Conservation (phyloP, 495 filamentous ascomycete genomes). For the Neohortaea acidophila region DNA sequence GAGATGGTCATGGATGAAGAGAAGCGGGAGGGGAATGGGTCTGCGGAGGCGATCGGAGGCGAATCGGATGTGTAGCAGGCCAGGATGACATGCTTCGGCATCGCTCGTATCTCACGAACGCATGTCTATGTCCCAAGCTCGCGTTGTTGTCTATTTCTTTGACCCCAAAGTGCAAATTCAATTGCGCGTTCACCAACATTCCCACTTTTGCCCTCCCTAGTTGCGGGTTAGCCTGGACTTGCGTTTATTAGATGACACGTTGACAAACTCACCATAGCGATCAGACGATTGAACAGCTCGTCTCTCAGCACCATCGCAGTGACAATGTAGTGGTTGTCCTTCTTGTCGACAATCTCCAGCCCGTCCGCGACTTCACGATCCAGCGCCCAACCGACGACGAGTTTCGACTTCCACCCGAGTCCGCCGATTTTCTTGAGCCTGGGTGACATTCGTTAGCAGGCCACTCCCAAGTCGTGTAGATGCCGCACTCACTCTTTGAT, state of each 20-base stretch:
- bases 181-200: conserved; percentile 49
- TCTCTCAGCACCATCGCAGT: conserved; percentile 63
- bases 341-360: conserved; percentile 46
- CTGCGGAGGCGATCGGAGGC: not conserved
- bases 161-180: no score
- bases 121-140: no score
- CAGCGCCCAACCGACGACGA: conserved; percentile 69
- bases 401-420: conserved; percentile 76
- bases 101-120: no score
- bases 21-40: not conserved
- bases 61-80: no score
- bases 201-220: conserved; percentile 83
- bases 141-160: no score
- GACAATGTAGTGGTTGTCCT: conserved; percentile 40
- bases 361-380: conserved; percentile 67
- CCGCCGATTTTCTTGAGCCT: conserved; percentile 74
- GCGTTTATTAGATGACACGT: no score
- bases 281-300: conserved; percentile 70
- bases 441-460: no score
- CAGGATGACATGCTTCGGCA: not conserved
- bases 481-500: no score
- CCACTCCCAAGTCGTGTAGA: no score
- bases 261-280: no score
- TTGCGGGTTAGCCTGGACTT: no score
- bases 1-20: conserved; percentile 1